These are phyloP conservation scores for Amanita pseudoporphyria DNA, from an alignment of 768 basidiomycete species.

Conservation along the genomic window DNA sequence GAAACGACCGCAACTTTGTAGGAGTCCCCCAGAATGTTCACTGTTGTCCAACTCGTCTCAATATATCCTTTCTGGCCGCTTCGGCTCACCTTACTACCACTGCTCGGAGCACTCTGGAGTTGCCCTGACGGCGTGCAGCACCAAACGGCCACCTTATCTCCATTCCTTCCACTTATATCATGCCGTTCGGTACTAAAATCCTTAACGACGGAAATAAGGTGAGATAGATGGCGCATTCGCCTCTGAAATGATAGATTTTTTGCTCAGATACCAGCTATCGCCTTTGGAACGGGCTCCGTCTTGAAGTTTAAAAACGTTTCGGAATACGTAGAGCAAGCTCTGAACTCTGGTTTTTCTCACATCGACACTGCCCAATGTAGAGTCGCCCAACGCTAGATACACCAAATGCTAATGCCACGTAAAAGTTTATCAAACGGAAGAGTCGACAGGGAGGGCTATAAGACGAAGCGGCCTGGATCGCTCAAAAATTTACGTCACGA, in stretches of 20 bases:
- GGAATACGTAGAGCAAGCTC: slow-evolving; percentile 43
- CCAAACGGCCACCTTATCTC: no score
- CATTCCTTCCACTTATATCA: slow-evolving; percentile 9
- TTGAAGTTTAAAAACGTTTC: slow-evolving; percentile 39
- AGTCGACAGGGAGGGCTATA: slow-evolving; percentile 29
- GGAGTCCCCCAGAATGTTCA: no score
- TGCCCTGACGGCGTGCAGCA: no score
- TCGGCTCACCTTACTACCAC: no score
- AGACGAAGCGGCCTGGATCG: slow-evolving; percentile 37
- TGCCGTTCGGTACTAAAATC: slow-evolving; percentile 29
- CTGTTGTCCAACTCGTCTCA: neutral
- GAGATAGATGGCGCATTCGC: neutral
- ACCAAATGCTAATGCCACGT: neutral
- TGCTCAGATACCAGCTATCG: slow-evolving; percentile 48
- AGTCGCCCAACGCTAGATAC: slow-evolving; percentile 6
- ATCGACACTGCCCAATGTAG: slow-evolving; percentile 53
- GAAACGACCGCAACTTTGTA: no score
- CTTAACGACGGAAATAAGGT: slow-evolving; percentile 35
- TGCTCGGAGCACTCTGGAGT: no score
- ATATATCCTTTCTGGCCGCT: no score
- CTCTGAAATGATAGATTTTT: neutral
- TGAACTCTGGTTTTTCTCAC: slow-evolving; percentile 53
- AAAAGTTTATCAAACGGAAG: slow-evolving; percentile 23
- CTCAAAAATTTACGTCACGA: slow-evolving; percentile 39
- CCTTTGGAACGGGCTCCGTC: slow-evolving; percentile 50